Conservation (phyloP, 148 eudicot genomes). For the Rhododendron kiyosumense region DNA sequence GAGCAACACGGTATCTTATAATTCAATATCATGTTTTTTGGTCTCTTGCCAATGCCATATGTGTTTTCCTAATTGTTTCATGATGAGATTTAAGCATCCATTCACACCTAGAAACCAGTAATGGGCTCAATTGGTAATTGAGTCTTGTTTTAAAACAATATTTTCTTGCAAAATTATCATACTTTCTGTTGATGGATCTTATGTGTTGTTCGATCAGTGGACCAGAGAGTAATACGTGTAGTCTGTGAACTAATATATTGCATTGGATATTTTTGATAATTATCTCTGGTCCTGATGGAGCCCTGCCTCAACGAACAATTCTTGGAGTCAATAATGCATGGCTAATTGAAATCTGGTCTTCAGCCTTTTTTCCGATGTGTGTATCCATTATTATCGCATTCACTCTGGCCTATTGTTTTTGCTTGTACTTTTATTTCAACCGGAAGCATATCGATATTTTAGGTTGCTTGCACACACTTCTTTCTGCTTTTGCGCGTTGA, state of each 20-base stretch:
- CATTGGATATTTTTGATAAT: not conserved
- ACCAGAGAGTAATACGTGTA: not conserved
- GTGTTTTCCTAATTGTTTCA: not conserved
- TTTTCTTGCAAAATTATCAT: not conserved
- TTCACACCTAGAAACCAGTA: not conserved
- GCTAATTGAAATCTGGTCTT: not conserved
- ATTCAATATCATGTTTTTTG: not conserved
- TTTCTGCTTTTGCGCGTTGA: not conserved
- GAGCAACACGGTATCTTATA: slow-evolving; percentile 9
- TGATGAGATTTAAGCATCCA: not conserved
- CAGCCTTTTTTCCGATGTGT: not conserved
- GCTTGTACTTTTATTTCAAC: not conserved
- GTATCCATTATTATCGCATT: not conserved
- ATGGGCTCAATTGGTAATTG: not conserved
- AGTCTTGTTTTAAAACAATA: not conserved
- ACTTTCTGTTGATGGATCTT: not conserved
- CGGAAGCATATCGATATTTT: not conserved
- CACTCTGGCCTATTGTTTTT: not conserved
- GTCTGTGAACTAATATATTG: not conserved
- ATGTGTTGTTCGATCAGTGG: not conserved
- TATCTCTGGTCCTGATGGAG: not conserved
- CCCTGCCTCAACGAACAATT: not conserved
- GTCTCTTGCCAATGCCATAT: not conserved
- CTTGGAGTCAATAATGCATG: not conserved
- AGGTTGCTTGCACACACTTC: not conserved